These are phyloP conservation scores for Pseudodiploospora longispora DNA, from an alignment of 2,329 filamentous ascomycete genomes.

Conservation along the genomic window DNA sequence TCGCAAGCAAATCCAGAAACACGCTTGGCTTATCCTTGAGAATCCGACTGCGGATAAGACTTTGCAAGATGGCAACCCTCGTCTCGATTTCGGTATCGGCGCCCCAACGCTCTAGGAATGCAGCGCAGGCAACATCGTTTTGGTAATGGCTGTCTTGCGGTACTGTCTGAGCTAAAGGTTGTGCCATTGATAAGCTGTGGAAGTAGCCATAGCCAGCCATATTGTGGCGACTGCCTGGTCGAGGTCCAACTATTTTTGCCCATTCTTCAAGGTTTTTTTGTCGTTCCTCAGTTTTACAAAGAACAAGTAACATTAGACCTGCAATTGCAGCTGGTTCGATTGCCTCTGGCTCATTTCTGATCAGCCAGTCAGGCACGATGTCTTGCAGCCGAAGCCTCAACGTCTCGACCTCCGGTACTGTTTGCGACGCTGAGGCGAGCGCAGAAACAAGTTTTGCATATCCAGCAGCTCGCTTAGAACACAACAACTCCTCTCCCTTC, in stretches of 20 bases:
- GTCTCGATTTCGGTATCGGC: constrained; percentile 42
- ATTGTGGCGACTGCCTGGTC: constrained; percentile 23
- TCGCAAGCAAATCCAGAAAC: constrained; percentile 40
- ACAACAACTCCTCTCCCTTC: constrained; percentile 18
- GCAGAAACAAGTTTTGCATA: constrained; percentile 15
- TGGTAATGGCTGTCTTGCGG: neutral
- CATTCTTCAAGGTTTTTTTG: constrained; percentile 35
- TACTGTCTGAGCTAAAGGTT: constrained; percentile 28
- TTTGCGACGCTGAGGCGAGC: constrained; percentile 9
- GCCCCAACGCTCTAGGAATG: constrained; percentile 46
- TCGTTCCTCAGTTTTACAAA: constrained; percentile 30
- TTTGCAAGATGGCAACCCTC: constrained; percentile 46
- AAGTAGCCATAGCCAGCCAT: constrained; percentile 43
- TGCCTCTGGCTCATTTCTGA: constrained; percentile 41
- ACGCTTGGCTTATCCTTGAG: constrained; percentile 30
- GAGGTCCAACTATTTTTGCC: constrained; percentile 33
- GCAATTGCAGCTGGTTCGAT: constrained; percentile 42
- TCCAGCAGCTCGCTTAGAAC: constrained; percentile 10
- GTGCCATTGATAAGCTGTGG: constrained; percentile 43
- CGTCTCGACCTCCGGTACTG: constrained; percentile 8
- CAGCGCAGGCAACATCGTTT: constrained; percentile 31
- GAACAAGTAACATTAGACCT: constrained; percentile 40
- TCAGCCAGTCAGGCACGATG: constrained; percentile 38
- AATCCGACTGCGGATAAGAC: constrained; percentile 39
- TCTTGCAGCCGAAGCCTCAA: constrained; percentile 20